phyloP scores from a whole-genome alignment of 2,329 filamentous ascomycete species.

The Alternaria metachromatica region DNA sequence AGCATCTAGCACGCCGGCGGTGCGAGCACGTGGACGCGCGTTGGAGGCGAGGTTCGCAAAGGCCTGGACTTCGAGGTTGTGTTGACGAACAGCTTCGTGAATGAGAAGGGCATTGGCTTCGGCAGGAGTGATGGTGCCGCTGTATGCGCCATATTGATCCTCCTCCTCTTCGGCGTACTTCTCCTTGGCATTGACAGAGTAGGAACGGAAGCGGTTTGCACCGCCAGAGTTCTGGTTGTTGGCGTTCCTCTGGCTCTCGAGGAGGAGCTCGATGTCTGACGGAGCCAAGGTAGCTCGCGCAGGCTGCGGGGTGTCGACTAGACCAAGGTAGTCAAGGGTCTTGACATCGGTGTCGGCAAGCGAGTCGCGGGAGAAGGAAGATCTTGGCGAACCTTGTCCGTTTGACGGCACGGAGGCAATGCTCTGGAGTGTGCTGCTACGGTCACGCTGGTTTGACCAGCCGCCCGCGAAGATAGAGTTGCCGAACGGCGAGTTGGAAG shows the following conservation, averaged over 20 bases:
- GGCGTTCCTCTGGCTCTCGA: slow-evolving; percentile 63
- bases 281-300: slow-evolving; percentile 73
- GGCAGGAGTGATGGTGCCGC: slow-evolving; percentile 66
- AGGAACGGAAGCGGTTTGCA: slow-evolving; percentile 89
- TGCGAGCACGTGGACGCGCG: slow-evolving; percentile 85
- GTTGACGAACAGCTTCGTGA: slow-evolving; percentile 79
- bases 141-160: slow-evolving; percentile 70
- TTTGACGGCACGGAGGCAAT: slow-evolving; percentile 87
- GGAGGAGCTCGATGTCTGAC: slow-evolving; percentile 60
- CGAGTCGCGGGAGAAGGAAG: slow-evolving; percentile 84
- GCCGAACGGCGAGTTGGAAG: slow-evolving; percentile 73
- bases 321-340: slow-evolving; percentile 92
- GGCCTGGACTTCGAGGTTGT: slow-evolving; percentile 92
- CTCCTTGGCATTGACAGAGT: slow-evolving; percentile 98
- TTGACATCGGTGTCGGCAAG: slow-evolving; percentile 86
- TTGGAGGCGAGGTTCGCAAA: slow-evolving; percentile 84
- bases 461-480: slow-evolving; percentile 86
- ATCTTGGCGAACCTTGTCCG: slow-evolving; percentile 84
- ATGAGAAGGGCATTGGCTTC: slow-evolving; percentile 67
- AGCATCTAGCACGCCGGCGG: slow-evolving; percentile 88
- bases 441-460: slow-evolving; percentile 81
- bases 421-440: slow-evolving; percentile 87
- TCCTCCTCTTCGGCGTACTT: slow-evolving; percentile 92
- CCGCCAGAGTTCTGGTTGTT: slow-evolving; percentile 67
- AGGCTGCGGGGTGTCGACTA: slow-evolving; percentile 91